A percentile compares a stretch with the other conserved stretches of the same genome.
These are phyloP conservation scores for Capronia americana DNA, from an alignment of 2,329 filamentous ascomycete species.

Conservation along the genomic window DNA sequence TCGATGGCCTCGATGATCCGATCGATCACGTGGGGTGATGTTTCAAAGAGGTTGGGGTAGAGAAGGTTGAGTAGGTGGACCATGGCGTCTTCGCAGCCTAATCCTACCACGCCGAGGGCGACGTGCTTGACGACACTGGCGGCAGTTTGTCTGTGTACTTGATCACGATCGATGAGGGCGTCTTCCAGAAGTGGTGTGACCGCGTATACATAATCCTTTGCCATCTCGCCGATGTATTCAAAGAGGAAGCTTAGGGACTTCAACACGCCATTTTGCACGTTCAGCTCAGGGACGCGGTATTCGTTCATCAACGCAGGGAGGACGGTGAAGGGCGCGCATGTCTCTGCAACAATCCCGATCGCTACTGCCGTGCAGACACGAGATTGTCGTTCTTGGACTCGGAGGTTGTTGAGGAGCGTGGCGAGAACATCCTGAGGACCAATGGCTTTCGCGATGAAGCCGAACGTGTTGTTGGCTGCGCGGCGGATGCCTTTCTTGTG, in stretches of 20 bases:
- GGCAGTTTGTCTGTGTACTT: constrained; percentile 96
- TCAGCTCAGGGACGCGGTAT: constrained; percentile 96
- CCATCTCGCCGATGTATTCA: constrained; percentile 99
- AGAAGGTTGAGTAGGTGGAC: constrained; percentile 94
- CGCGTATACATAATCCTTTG: constrained; percentile 98
- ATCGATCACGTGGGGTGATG: constrained; percentile 96
- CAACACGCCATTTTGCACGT: constrained; percentile 97
- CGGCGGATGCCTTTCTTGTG: constrained; percentile 99
- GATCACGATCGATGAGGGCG: constrained; percentile 94
- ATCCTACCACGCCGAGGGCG: constrained; percentile 92
- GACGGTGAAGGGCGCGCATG: constrained; percentile 96
- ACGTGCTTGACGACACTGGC: constrained; percentile 98
- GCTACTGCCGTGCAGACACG: constrained; percentile 98
- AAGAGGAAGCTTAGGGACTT: constrained; percentile 97
- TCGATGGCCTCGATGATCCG: constrained; percentile 97
- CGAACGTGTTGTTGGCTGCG: constrained; percentile 98
- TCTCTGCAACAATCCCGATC: constrained; percentile 98
- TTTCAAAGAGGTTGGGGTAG: constrained; percentile 97
- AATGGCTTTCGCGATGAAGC: constrained; percentile 99
- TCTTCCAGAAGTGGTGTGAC: constrained; percentile 95
- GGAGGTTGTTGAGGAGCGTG: constrained; percentile 92
- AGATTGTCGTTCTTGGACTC: constrained; percentile 96
- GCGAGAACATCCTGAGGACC: constrained; percentile 96
- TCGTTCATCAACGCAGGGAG: constrained; percentile 99
- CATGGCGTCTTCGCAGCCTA: constrained; percentile 98